Percentiles rank a stretch among this genome's conserved stretches.
Evolutionary conservation across 192 early-diverging fungal genomes (phyloP).

Genomic region (Oehlia diaphana): DNA sequence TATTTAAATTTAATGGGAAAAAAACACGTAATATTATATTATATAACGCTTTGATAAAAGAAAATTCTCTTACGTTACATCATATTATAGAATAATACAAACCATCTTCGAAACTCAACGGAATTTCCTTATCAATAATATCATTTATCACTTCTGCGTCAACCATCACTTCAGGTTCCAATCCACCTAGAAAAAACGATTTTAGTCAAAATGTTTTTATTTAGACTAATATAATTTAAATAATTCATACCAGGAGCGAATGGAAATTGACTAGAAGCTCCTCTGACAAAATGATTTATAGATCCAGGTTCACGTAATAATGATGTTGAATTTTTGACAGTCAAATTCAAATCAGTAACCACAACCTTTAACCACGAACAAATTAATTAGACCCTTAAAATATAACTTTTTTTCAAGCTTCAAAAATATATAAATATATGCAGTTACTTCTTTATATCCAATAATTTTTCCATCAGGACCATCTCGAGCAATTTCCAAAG

Average conservation of each 20-base stretch:
- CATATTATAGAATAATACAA: not conserved
- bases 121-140: slow-evolving; percentile 6
- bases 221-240: slow-evolving; percentile 1
- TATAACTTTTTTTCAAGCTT: slow-evolving; percentile 11
- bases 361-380: slow-evolving; percentile 8
- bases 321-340: slow-evolving; percentile 70
- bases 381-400: not conserved
- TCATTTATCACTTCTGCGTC: slow-evolving; percentile 31
- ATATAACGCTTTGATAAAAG: no score
- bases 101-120: slow-evolving; percentile 41
- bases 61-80: no score
- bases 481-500: slow-evolving; percentile 51
- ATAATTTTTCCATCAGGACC: slow-evolving; percentile 52
- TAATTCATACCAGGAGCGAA: slow-evolving; percentile 67
- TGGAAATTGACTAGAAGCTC: slow-evolving; percentile 65
- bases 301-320: slow-evolving; percentile 60
- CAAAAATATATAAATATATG: slow-evolving; percentile 22
- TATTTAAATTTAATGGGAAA: not conserved
- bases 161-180: slow-evolving; percentile 51
- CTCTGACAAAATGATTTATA: slow-evolving; percentile 68
- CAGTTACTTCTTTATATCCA: slow-evolving; percentile 45
- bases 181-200: slow-evolving; percentile 43
- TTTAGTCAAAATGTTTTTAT: not conserved
- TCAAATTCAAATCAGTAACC: slow-evolving; percentile 32
- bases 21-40: not conserved